Evolutionary conservation across 1,284 basidiomycete genomes (phyloP), one percentile per base, ranked within the genome.

Genomic region (Taiwanofungus camphoratus): DNA sequence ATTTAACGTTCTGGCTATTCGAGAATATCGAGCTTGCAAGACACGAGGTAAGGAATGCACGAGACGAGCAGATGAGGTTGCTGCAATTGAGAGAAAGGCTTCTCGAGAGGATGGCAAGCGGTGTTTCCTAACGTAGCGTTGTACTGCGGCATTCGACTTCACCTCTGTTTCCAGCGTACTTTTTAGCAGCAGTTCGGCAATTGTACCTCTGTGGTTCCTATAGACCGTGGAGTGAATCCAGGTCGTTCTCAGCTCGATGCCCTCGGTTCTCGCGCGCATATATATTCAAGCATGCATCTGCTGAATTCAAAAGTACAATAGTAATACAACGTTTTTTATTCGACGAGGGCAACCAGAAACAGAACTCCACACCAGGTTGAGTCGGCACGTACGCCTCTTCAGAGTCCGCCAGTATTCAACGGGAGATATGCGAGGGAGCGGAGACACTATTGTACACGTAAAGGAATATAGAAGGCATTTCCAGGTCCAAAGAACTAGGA

Each of bases 21-120:
- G 41, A 75, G 73, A 73, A 74, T 40, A 51, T 74, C 4, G 69
- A 74, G 4, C 55, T 74, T 5, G 73, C 73, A 0, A 59, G 67
- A 9, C 62, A 67, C 26, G 65, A 72, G 38, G 58, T 76, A 3
- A 57, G 60, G 26, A 55, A 57, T 7, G 69, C 71, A 5, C 61
- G 65, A 34, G 59, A 68, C 22, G 65, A 68, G 46, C 69, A 74
- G 36, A 68, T 65, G 57, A 63, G 70, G 45, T 56, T 75, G 16
- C 63, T 72, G 21, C 66, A 69, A 38, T 56, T 72, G 5, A 60
- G 72, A 13, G 72, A 75, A 49, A 53, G 67, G n/a, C 53, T 75
- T n/a, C 55, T 75, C 1, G 62, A 62, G 0, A 61, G 59, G 38
- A 74, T 75, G 70, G 71, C 41, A 4, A 39, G 36, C 22, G 45